A percentile compares a stretch with the other conserved stretches of the same genome.
Evolutionary conservation across 2,329 filamentous ascomycete genomes (phyloP).

Genomic region (Ophiostoma novo-ulmi): DNA sequence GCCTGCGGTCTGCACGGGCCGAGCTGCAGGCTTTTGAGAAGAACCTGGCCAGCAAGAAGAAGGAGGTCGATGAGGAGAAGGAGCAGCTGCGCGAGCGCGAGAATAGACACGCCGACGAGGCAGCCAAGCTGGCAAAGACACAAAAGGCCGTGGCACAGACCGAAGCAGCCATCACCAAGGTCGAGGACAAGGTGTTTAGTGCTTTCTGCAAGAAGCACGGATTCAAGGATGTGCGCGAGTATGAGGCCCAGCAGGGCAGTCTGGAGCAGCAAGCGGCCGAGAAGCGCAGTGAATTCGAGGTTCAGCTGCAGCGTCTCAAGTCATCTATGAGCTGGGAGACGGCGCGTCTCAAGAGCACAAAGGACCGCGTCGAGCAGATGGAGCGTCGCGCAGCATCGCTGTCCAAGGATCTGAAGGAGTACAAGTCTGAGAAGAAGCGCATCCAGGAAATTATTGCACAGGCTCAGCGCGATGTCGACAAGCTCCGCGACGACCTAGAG

Average conservation of each 20-base stretch:
- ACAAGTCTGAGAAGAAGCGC: conserved; percentile 65
- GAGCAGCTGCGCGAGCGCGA: conserved; percentile 68
- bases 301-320: conserved; percentile 72
- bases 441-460: conserved; percentile 69
- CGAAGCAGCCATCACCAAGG: conserved; percentile 61
- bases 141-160: conserved; percentile 49
- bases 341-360: conserved; percentile 51
- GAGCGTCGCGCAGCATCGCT: conserved; percentile 63
- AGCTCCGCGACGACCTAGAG: conserved; percentile 66
- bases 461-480: conserved; percentile 70
- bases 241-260: conserved; percentile 88
- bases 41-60: conserved; percentile 78
- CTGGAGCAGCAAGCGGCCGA: conserved; percentile 85
- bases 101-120: conserved; percentile 72
- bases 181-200: conserved; percentile 84
- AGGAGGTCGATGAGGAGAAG: conserved; percentile 69
- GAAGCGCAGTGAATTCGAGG: conserved; percentile 79
- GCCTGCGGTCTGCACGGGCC: conserved; percentile 63
- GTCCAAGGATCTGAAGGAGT: conserved; percentile 61
- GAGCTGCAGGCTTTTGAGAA: conserved; percentile 74
- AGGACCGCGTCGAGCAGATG: conserved; percentile 63
- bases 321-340: conserved; percentile 55
- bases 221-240: conserved; percentile 84
- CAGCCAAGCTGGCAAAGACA: conserved; percentile 59
- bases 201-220: conserved; percentile 82